A percentile compares a stretch with the other conserved stretches of the same genome.
Conservation (phyloP, 495 filamentous ascomycete genomes). For the Talaromyces proteolyticus region DNA sequence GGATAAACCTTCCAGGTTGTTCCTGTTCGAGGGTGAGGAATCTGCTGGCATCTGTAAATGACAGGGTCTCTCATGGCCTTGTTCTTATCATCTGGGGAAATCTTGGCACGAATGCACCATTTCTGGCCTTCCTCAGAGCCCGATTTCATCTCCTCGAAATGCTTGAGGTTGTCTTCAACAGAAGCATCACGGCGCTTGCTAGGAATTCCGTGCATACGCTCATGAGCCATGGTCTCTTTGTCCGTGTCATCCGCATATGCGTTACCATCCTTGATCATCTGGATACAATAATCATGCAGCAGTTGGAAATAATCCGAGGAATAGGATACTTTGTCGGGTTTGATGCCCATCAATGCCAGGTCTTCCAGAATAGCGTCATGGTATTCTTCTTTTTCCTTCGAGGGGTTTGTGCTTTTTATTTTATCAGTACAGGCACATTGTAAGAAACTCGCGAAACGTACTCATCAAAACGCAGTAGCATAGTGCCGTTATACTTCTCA, state of each 20-base stretch:
- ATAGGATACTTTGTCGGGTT: slow-evolving; percentile 70
- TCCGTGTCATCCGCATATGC: slow-evolving; percentile 90
- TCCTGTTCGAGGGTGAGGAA: slow-evolving; percentile 86
- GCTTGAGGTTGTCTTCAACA: slow-evolving; percentile 73
- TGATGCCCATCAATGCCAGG: slow-evolving; percentile 77
- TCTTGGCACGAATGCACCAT: slow-evolving; percentile 87
- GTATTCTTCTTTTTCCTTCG: slow-evolving; percentile 90
- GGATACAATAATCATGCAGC: slow-evolving; percentile 70
- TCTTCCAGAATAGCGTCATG: slow-evolving; percentile 86
- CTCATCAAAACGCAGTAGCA: slow-evolving; percentile 83
- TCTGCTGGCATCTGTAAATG: slow-evolving; percentile 80
- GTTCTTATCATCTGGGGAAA: slow-evolving; percentile 76
- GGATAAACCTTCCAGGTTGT: slow-evolving; percentile 91
- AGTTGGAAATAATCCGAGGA: slow-evolving; percentile 90
- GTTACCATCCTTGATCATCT: slow-evolving; percentile 74
- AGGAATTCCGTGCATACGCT: slow-evolving; percentile 70
- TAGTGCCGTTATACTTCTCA: slow-evolving; percentile 75
- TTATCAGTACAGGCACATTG: no score
- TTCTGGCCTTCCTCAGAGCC: slow-evolving; percentile 67
- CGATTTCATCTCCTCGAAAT: slow-evolving; percentile 85
- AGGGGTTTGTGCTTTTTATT: slow-evolving; percentile 89
- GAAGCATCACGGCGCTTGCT: slow-evolving; percentile 69
- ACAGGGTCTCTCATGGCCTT: slow-evolving; percentile 87
- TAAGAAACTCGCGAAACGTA: no score
- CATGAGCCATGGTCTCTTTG: slow-evolving; percentile 75